Evolutionary conservation across 108 stramenopile species (phyloP), one percentile per base, ranked within the genome.

Genomic region (Asterionellopsis glacialis): DNA sequence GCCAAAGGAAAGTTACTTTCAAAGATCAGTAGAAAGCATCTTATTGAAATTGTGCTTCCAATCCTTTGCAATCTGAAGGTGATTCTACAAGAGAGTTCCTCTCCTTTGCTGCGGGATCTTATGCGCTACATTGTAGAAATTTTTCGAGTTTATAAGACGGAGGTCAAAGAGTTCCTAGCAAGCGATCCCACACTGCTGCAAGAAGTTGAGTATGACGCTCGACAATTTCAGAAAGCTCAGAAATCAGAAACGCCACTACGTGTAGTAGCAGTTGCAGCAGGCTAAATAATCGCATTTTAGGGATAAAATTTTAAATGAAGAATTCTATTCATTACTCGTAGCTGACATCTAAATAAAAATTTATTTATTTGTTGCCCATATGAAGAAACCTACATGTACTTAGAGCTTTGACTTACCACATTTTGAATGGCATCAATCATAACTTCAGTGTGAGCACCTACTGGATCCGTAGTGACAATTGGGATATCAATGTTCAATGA

Each of bases 21-120:
- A 13, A 96, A 96, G 69, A 87, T 94, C 38, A 84, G 91, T 55
- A 64, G 74, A 16, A 95, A 95, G 67, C 97, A 98, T 56, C 57
- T 95, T 63, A 75, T 96, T 61, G 94, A 95, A 57, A 88, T 79
- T 33, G 80, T 95, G n/a, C 70, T 98, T 12, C 97, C 97, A 0
- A 85, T 96, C 23, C 69, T 98, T 28, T 80, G 88, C 65, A 89
- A 90, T 42, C 64, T 98, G 54, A 96, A 95, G 72, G 62, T 65
- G 16, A 67, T 91, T 12, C 75, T 98, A 52, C 93, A 96, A 57
- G 63, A 61, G 52, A 80, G 70, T 33, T 77, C 80, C 28, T 95
- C 94, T 6, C 96, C 95, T 3, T 60, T 97, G 57, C 79, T 95
- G 22, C 78, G 79, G 57, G 73, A 90, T 39, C 52, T 94, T 44